Base-by-base conservation (phyloP, 202 grass and related monocot species). In the Bolboschoenoplectus hybrid region DNA sequence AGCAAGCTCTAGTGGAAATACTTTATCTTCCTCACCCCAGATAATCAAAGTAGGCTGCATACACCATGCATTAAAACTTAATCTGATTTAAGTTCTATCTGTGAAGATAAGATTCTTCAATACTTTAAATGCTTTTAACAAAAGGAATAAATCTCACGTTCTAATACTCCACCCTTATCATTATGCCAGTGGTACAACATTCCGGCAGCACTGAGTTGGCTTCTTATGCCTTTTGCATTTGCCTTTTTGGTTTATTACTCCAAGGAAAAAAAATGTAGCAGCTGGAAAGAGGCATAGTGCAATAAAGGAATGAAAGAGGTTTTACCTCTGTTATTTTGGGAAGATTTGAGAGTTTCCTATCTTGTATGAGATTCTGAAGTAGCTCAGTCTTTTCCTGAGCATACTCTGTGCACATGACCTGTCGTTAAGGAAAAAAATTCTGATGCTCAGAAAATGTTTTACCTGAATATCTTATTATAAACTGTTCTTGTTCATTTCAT, bases 1-100 rank as follows among this genome's bases (percentile, higher is more conserved):
- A 82, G 90, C 97, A 86, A 98, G 65, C 75, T 98, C 97, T 86
- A 99, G 83, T 38, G 97, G 97, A 87, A 99, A 96, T 66, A 99
- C 91, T 40, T 65, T 82, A 78, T 99, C 97, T 85, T 91, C 74
- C 85, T 96, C 93, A 2, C 96, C 97, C 93, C 93, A 96, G 63
- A 94, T 19, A 86, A 98, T 91, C 83, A 94, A 85, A 2, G 92
- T 88, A 13, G 81, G 89, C 93, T 94, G 90, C 82, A 90, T 85
- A 40, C 11, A 12, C 9, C 34, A 75, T 14, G 41, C 0, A 55
- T 71, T 82, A 52, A 53, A 53, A 80, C 10, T 74, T 74, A 44
- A 4, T 46, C 19, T 73, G 40, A 45, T 38, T 77, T 64, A 65
- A 50, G 11, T 52, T 17, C 61, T 49, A 16, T 63, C 17, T 11